phyloP scores from a whole-genome alignment of 495 filamentous ascomycete genomes.

The Penicillium goetzii region DNA sequence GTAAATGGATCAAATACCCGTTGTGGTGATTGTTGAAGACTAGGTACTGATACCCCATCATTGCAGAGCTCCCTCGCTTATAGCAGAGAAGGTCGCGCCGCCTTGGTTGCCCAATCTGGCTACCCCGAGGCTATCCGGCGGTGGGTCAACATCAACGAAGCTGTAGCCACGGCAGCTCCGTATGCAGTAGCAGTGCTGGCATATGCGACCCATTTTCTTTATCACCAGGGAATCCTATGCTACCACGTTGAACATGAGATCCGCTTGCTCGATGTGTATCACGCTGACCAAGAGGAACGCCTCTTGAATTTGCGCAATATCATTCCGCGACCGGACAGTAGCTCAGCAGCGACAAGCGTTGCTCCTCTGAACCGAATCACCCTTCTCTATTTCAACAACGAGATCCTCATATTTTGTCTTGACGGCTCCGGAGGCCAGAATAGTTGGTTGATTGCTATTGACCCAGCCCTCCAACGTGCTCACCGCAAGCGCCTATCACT shows the following conservation, averaged over 20 bases:
- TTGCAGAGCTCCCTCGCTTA: not conserved
- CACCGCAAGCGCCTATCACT: no score
- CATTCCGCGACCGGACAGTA: not conserved
- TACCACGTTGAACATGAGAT: not conserved
- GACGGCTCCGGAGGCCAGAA: no score
- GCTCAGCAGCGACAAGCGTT: no score
- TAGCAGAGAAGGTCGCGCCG: not conserved
- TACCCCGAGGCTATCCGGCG: not conserved
- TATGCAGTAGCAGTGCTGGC: not conserved
- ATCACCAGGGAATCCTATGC: not conserved
- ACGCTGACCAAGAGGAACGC: not conserved
- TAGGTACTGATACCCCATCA: no score
- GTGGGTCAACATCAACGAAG: not conserved
- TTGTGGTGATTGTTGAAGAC: no score
- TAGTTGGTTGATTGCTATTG: no score
- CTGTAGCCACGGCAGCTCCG: not conserved
- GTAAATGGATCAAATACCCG: no score
- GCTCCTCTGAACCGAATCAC: no score
- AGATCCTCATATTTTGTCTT: no score
- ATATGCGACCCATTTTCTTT: not conserved
- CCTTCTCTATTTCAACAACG: no score
- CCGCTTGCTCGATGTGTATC: not conserved
- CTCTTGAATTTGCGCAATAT: not conserved
- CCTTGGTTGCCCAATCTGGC: not conserved
- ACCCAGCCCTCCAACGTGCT: no score